A percentile compares a stretch with the other conserved stretches of the same genome.
Evolutionary conservation across 139 green algal genomes (phyloP).

Genomic region (Coelastrella sp.): DNA sequence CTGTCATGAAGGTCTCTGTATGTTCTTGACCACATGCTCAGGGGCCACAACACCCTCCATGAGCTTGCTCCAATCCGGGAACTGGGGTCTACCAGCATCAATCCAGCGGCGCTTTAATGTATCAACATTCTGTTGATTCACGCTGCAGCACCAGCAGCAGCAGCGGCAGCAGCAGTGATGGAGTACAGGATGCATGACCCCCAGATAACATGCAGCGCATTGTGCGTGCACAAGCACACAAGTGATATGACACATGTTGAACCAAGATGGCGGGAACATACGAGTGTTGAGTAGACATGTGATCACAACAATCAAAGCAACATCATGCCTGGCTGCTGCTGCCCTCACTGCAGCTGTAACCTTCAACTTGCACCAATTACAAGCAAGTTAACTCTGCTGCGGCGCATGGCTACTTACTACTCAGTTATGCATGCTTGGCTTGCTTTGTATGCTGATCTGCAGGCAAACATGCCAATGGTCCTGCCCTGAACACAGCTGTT

Average conservation of each 20-base stretch:
- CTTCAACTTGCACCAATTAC: neutral
- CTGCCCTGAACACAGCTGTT: slow-evolving; percentile 6
- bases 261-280: no score
- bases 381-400: neutral
- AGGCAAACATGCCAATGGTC: slow-evolving; percentile 20
- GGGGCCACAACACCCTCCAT: slow-evolving; percentile 18
- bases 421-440: slow-evolving; percentile 22
- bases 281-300: no score
- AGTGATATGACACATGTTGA: neutral
- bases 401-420: neutral
- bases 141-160: neutral
- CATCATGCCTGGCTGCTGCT: neutral
- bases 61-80: slow-evolving; percentile 33
- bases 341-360: neutral
- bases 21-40: slow-evolving; percentile 20
- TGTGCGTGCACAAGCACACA: neutral
- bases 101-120: slow-evolving; percentile 34
- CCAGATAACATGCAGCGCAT: neutral
- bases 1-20: neutral
- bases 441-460: slow-evolving; percentile 20
- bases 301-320: neutral
- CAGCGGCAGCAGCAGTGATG: neutral
- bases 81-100: slow-evolving; percentile 25
- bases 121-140: slow-evolving; percentile 32
- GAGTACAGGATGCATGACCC: neutral